Conservation (phyloP, 2,329 filamentous ascomycete species). For the Cladosporium sp. region DNA sequence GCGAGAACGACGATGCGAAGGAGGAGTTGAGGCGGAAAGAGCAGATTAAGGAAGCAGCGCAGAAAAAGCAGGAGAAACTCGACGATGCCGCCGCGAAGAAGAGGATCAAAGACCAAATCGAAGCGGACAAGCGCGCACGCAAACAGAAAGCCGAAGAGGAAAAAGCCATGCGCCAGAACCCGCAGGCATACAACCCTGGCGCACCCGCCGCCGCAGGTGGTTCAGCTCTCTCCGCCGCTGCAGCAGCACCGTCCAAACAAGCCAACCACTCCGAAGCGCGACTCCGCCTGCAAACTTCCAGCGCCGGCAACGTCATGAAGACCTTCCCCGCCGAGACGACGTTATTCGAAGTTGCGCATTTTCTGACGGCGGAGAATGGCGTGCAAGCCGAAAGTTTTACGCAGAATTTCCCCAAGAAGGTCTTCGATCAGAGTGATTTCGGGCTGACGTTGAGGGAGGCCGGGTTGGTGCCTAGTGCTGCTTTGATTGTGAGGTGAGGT, state of each 20-base stretch:
- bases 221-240: slow-evolving; percentile 29
- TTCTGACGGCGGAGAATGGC: slow-evolving; percentile 66
- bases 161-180: slow-evolving; percentile 82
- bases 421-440: slow-evolving; percentile 66
- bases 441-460: slow-evolving; percentile 90
- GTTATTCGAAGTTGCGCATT: slow-evolving; percentile 82
- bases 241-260: slow-evolving; percentile 50
- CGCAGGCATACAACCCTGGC: slow-evolving; percentile 48
- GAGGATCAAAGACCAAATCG: slow-evolving; percentile 87
- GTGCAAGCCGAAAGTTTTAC: slow-evolving; percentile 69
- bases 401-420: slow-evolving; percentile 82
- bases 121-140: slow-evolving; percentile 87
- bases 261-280: slow-evolving; percentile 75
- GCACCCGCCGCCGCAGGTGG: slow-evolving; percentile 37
- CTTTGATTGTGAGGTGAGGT: slow-evolving; percentile 62
- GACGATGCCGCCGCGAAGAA: slow-evolving; percentile 82
- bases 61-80: slow-evolving; percentile 81
- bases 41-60: slow-evolving; percentile 82
- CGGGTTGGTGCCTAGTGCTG: slow-evolving; percentile 84
- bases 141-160: slow-evolving; percentile 78
- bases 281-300: slow-evolving; percentile 70
- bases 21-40: slow-evolving; percentile 85
- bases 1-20: slow-evolving; percentile 81
- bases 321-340: slow-evolving; percentile 85
- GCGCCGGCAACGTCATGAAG: slow-evolving; percentile 78